These are phyloP conservation scores for Colletotrichum sp. DNA, from an alignment of 2,329 filamentous ascomycete species.

Conservation along the genomic window DNA sequence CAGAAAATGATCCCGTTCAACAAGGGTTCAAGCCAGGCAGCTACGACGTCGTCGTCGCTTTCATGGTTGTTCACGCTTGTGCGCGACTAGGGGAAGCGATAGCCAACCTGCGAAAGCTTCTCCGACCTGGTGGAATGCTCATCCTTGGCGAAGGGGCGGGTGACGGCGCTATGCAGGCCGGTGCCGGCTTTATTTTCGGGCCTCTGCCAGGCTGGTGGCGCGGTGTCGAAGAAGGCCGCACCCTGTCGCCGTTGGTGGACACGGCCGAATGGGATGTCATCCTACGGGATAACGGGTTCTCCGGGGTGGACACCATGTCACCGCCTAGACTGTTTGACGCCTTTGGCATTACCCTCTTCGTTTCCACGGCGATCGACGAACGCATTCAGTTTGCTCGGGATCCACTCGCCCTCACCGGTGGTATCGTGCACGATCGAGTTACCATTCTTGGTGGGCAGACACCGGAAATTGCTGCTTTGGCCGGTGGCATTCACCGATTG, in stretches of 20 bases:
- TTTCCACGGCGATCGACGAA: neutral
- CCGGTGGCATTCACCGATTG: neutral
- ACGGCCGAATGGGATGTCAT: neutral
- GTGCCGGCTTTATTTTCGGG: constrained; percentile 23
- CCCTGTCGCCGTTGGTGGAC: neutral
- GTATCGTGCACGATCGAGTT: neutral
- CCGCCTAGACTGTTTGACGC: neutral
- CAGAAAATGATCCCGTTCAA: constrained; percentile 28
- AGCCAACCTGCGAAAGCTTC: constrained; percentile 26
- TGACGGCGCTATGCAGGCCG: neutral
- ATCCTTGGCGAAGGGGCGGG: neutral
- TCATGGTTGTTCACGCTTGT: constrained; percentile 33
- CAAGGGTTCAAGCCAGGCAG: constrained; percentile 29
- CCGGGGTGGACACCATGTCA: constrained; percentile 11
- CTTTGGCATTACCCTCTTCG: neutral
- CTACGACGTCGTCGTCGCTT: constrained; percentile 33
- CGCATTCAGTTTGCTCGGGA: neutral
- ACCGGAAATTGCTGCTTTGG: neutral
- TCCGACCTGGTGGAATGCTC: constrained; percentile 35
- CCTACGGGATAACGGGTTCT: constrained; percentile 9
- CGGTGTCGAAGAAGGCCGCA: neutral
- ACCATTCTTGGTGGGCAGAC: neutral
- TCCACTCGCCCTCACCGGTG: neutral
- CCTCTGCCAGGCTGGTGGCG: constrained; percentile 37
- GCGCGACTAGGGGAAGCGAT: constrained; percentile 24